These are phyloP conservation scores for Plenodomus lindquistii DNA, from an alignment of 2,329 filamentous ascomycete species.

Conservation along the genomic window DNA sequence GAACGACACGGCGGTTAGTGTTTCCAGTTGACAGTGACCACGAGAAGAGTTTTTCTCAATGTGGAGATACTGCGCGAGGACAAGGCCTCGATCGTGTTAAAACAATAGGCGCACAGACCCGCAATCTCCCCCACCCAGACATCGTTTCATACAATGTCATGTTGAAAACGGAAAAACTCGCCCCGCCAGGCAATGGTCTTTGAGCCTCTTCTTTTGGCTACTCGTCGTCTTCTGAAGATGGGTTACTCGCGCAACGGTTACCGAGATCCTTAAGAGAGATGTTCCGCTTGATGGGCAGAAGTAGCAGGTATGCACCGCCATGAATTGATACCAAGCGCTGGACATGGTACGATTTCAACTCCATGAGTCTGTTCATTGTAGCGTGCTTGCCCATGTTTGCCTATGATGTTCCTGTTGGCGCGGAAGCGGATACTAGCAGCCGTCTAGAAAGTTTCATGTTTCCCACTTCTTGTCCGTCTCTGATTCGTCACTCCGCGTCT, in stretches of 20 bases:
- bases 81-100: slow-evolving; percentile 8
- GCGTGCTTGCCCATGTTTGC: slow-evolving; percentile 17
- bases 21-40: neutral
- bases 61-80: neutral
- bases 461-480: slow-evolving; percentile 6
- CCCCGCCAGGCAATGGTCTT: slow-evolving; percentile 9
- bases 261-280: neutral
- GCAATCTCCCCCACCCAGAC: slow-evolving; percentile 20
- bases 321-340: slow-evolving; percentile 1
- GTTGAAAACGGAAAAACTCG: slow-evolving; percentile 15
- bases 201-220: slow-evolving; percentile 7
- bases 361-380: slow-evolving; percentile 8
- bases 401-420: slow-evolving; percentile 35
- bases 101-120: slow-evolving; percentile 14
- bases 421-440: slow-evolving; percentile 18
- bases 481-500: slow-evolving; percentile 20
- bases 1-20: neutral
- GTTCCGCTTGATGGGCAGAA: neutral
- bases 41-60: neutral
- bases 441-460: slow-evolving; percentile 21
- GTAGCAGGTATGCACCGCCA: neutral
- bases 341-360: neutral
- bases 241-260: neutral
- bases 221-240: slow-evolving; percentile 9
- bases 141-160: slow-evolving; percentile 20